phyloP scores from a whole-genome alignment of 2,329 filamentous ascomycete species.

The Sclerotinia borealis region DNA sequence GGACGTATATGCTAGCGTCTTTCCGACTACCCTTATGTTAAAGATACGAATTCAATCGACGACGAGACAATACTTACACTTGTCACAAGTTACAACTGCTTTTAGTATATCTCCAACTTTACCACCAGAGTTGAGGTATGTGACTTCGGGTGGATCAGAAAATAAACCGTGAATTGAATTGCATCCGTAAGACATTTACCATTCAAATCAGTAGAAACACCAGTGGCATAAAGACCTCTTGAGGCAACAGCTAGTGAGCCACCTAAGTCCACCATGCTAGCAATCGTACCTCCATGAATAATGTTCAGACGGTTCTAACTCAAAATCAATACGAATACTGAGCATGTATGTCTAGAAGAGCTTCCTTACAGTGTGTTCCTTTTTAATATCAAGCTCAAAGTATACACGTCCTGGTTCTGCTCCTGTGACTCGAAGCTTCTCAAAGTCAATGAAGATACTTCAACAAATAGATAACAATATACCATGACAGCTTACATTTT shows the following conservation, averaged over 20 bases:
- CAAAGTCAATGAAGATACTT: constrained; percentile 6
- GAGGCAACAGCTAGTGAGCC: constrained; percentile 61
- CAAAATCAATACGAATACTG: not conserved
- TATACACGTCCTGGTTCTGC: constrained; percentile 63
- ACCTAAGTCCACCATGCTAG: constrained; percentile 64
- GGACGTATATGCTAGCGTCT: constrained; percentile 55
- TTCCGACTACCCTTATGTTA: constrained; percentile 46
- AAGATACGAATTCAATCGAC: not conserved
- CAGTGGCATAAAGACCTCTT: constrained; percentile 55
- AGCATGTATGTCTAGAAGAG: not conserved
- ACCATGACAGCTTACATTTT: constrained; percentile 26
- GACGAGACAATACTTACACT: constrained; percentile 39
- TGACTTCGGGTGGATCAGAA: constrained; percentile 41
- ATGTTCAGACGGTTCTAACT: constrained; percentile 67
- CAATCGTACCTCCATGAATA: constrained; percentile 73
- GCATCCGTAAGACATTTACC: constrained; percentile 35
- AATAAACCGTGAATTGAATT: not conserved
- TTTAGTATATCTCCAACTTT: constrained; percentile 50
- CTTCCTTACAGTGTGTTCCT: constrained; percentile 62
- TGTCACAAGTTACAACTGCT: constrained; percentile 54
- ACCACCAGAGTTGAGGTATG: constrained; percentile 55
- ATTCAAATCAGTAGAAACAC: constrained; percentile 60
- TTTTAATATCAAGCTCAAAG: constrained; percentile 69
- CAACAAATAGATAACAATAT: not conserved
- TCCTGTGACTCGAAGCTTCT: constrained; percentile 59